Conservation (phyloP, 2,329 filamentous ascomycete genomes). For the Fusarium tricinctum region DNA sequence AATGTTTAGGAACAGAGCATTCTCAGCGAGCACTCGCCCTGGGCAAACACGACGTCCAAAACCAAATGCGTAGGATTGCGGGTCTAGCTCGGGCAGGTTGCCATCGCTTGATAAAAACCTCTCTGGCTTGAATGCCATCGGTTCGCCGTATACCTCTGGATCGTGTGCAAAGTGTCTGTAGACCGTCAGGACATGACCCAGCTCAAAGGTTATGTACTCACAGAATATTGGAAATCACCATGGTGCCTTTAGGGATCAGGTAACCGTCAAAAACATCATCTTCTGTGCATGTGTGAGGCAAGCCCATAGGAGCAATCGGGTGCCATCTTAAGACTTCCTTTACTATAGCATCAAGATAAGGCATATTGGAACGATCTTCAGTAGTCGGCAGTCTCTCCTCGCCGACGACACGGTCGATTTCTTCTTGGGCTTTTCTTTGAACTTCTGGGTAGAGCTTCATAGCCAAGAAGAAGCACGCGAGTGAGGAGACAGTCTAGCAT, state of each 20-base stretch:
- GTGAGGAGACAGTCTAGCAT: slow-evolving; percentile 31
- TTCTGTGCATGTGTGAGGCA: slow-evolving; percentile 56
- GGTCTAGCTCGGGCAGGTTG: slow-evolving; percentile 47
- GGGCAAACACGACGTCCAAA: slow-evolving; percentile 55
- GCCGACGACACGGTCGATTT: slow-evolving; percentile 47
- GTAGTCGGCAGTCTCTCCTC: slow-evolving; percentile 43
- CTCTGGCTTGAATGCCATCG: slow-evolving; percentile 34
- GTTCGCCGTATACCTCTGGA: slow-evolving; percentile 33
- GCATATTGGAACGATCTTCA: slow-evolving; percentile 44
- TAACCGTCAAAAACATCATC: slow-evolving; percentile 45
- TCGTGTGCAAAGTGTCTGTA: slow-evolving; percentile 38
- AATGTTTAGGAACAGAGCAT: slow-evolving; percentile 51
- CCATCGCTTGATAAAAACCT: slow-evolving; percentile 36
- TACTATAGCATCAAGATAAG: slow-evolving; percentile 49
- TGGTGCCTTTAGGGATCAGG: slow-evolving; percentile 42
- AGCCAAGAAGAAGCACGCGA: slow-evolving; percentile 37
- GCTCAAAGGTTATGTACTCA: background rate
- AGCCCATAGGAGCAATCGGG: slow-evolving; percentile 51
- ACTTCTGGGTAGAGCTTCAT: slow-evolving; percentile 33
- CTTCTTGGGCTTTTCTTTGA: slow-evolving; percentile 35
- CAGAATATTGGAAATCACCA: slow-evolving; percentile 43
- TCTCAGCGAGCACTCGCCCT: slow-evolving; percentile 50
- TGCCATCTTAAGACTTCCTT: slow-evolving; percentile 52
- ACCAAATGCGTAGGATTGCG: slow-evolving; percentile 50
- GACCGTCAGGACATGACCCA: background rate